Conservation (phyloP, 495 filamentous ascomycete species). For the Penicillium desertorum region DNA sequence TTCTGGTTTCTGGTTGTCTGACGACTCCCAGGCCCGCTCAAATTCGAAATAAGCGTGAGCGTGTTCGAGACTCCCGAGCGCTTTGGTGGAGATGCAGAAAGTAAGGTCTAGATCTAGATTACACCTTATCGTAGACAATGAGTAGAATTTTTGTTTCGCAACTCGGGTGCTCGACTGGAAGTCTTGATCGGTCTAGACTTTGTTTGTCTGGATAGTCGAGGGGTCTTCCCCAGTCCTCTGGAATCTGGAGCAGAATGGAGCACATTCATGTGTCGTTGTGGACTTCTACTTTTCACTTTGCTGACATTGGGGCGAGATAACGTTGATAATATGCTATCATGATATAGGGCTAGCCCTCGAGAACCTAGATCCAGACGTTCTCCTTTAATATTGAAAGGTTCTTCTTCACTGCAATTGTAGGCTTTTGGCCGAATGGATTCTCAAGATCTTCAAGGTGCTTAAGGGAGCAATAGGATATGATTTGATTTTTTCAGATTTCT, state of each 20-base stretch:
- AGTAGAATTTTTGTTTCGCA: neutral
- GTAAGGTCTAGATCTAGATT: constrained; percentile 9
- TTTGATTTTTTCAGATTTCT: neutral
- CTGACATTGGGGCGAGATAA: neutral
- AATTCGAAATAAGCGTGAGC: neutral
- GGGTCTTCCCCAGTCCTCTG: neutral
- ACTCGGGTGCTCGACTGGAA: neutral
- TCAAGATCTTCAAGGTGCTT: no score
- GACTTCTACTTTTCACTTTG: neutral
- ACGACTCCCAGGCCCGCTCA: constrained; percentile 15
- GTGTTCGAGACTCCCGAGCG: constrained; percentile 4
- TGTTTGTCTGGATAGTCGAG: neutral
- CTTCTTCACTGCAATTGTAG: no score
- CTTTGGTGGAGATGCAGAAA: neutral
- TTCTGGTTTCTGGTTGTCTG: constrained; percentile 19
- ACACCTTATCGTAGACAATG: neutral
- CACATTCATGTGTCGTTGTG: neutral
- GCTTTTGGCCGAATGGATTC: no score
- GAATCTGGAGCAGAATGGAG: neutral
- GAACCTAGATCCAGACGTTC: neutral
- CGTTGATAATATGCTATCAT: neutral
- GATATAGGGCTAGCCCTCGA: neutral
- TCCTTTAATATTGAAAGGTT: neutral
- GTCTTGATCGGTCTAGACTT: constrained; percentile 3
- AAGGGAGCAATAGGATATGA: neutral